These are phyloP conservation scores for Colletotrichum spaethianum DNA, from an alignment of 2,329 filamentous ascomycete genomes.

Conservation along the genomic window DNA sequence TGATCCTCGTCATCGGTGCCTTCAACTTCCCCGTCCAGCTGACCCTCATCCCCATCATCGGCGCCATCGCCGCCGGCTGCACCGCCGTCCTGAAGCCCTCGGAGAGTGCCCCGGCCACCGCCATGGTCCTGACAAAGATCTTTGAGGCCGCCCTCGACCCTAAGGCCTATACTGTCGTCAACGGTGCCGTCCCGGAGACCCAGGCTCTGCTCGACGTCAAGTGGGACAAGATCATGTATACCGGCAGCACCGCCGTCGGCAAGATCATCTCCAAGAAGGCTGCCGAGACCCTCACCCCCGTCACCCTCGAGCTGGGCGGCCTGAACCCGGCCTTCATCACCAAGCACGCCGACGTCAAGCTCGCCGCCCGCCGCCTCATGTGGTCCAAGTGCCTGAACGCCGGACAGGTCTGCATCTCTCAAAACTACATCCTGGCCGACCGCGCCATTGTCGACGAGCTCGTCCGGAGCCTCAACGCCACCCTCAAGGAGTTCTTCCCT, in stretches of 20 bases:
- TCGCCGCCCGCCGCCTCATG: slow-evolving; percentile 86
- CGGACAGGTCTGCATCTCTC: slow-evolving; percentile 92
- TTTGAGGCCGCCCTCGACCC: slow-evolving; percentile 83
- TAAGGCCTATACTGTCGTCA: slow-evolving; percentile 81
- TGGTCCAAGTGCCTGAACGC: slow-evolving; percentile 92
- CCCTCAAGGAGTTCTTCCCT: slow-evolving; percentile 85
- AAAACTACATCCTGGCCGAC: slow-evolving; percentile 93
- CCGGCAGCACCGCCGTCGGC: slow-evolving; percentile 83
- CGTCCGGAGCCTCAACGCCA: slow-evolving; percentile 79
- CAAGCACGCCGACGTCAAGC: slow-evolving; percentile 81
- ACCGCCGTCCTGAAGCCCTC: slow-evolving; percentile 93
- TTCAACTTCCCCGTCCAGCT: slow-evolving; percentile 96
- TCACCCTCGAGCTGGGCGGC: slow-evolving; percentile 91
- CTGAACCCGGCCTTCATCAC: slow-evolving; percentile 94
- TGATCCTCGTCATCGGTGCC: slow-evolving; percentile 87
- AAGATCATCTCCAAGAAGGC: slow-evolving; percentile 93
- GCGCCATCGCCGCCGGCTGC: slow-evolving; percentile 93
- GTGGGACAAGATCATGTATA: slow-evolving; percentile 99
- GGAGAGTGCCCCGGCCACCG: slow-evolving; percentile 82
- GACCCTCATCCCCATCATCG: slow-evolving; percentile 82
- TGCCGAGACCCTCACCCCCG: slow-evolving; percentile 88
- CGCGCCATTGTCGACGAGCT: slow-evolving; percentile 79
- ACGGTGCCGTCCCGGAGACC: slow-evolving; percentile 86
- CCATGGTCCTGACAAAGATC: slow-evolving; percentile 85
- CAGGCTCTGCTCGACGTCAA: slow-evolving; percentile 87